A percentile compares a stretch with the other conserved stretches of the same genome.
Conservation (phyloP, 2,329 filamentous ascomycete species). For the Aureobasidium sp. region DNA sequence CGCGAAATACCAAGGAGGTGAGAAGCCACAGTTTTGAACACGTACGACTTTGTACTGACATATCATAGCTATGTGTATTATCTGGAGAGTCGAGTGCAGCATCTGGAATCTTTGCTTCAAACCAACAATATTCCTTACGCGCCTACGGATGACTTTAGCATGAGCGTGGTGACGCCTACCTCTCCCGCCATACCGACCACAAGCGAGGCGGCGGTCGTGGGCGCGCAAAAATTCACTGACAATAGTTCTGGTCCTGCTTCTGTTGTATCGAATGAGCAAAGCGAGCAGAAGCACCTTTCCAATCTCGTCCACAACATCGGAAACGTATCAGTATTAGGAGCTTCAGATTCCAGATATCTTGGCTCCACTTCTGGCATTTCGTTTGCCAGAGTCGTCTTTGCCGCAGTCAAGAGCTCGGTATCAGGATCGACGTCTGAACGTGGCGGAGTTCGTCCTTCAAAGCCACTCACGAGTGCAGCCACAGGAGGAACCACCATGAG, state of each 20-base stretch:
- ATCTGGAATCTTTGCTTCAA: conserved; percentile 70
- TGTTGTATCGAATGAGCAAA: conserved; percentile 36
- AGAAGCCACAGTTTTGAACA: background rate
- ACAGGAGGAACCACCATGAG: conserved; percentile 71
- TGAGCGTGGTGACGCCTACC: conserved; percentile 22
- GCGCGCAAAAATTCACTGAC: background rate
- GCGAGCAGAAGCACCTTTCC: conserved; percentile 56
- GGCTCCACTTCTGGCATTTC: conserved; percentile 86
- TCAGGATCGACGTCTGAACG: conserved; percentile 55
- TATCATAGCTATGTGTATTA: conserved; percentile 78
- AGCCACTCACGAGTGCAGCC: conserved; percentile 44
- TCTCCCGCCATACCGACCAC: background rate
- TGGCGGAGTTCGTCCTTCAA: conserved; percentile 53
- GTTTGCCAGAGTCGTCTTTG: conserved; percentile 89
- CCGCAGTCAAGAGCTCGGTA: conserved; percentile 76
- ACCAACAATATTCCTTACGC: conserved; percentile 66
- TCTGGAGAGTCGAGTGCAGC: conserved; percentile 76
- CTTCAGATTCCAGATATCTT: conserved; percentile 71
- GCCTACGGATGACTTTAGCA: conserved; percentile 57
- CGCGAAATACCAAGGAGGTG: conserved; percentile 78
- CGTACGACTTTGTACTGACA: background rate
- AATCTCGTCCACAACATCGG: conserved; percentile 63
- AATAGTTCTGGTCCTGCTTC: background rate
- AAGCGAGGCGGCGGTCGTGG: background rate
- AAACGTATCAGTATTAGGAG: conserved; percentile 70